Evolutionary conservation across 495 filamentous ascomycete genomes (phyloP), one percentile per base, ranked within the genome.

Genomic region (Aspergillus avenaceus): DNA sequence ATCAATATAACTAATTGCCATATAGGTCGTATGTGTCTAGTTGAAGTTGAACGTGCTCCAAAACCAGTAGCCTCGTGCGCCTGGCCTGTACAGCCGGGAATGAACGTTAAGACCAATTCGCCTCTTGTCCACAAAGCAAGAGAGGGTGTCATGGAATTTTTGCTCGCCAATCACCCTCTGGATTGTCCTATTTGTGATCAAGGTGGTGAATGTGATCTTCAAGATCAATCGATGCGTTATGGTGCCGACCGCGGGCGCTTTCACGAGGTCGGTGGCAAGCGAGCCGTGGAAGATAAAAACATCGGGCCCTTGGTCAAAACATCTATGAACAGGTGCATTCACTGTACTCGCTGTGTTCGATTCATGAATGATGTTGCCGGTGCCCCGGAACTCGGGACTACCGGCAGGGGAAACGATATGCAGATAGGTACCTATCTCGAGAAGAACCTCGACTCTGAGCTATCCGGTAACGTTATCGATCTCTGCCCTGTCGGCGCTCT

Each of bases 261-360:
- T 72, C 93, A 98, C 69, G 93, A 98, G 73, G 73, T 89, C 55
- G 83, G 81, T 36, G 93, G 93, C 58, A 98, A 98, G 81, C 87
- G 93, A 69, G 93, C 89, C 5, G 90, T 96, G 25, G 93, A 98
- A 75, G 93, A 98, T 68, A 98, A 98, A 80, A 97, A 97, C 64
- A 96, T 98, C 56, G 93, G 93, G 6, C 93, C 93, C n/a, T 69
- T 98, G 49, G 85, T 98, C 66, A 98, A 98, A 78, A 98, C 93
- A 13, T 97, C 95, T n/a, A 98, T 98, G 93, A 98, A 97, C 75
- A 79, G 93, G 63, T 98, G 93, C 74, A 98, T 98, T 64, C 93
- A 98, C 73, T 98, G 93, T 75, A 97, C 93, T 57, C 83, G 93
- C 62, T 98, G 93, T 71, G 82, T 98, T 53, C 90, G 93, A 57